Base-by-base conservation (phyloP, 306 rosid genomes). In the Abrus pulchellus region DNA sequence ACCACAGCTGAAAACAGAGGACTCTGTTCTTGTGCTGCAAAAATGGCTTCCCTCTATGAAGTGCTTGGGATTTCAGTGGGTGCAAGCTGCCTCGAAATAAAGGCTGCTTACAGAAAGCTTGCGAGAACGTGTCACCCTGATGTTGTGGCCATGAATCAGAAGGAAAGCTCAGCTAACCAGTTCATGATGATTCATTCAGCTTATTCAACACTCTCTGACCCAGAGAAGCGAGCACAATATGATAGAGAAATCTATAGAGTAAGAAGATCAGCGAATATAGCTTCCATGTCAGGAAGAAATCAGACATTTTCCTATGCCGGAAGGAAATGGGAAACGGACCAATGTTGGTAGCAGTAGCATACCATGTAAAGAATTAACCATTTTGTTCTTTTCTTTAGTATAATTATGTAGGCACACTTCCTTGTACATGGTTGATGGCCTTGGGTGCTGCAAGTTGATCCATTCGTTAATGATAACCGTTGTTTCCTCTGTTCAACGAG, bases 41-140 rank as follows among this genome's bases (percentile, higher is more conserved):
- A 50, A 3, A 83, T 90, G 92, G 86, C 87, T 57, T 69, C 94
- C 9, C 80, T 88, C 36, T 90, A 93, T 83, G 95, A 93, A 5
- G 90, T 93, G 32, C 97, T 93, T 27, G 97, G 97, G 68, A 83
- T 93, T 62, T 80, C 95, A 0, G 74, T 49, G 69, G 79, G 84
- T 5, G 94, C 97, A 1, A 85, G 83, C 12, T 44, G 76, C 28
- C 12, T 72, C 1, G 97, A 93, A 44, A 86, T 93, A 63, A 93
- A 93, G 38, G 11, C 89, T 1, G 96, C 97, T 0, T 93, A 93
- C 9, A 82, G 96, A 50, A 89, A 75, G 43, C 87, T 90, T 0
- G 97, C 97, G 1, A 93, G 97, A 52, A 82, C 77, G 0, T 89
- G 84, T 10, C 97, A 93, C 65, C 97, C 97, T 9, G 96, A 93